Evolutionary conservation across 495 filamentous ascomycete genomes (phyloP).

Genomic region (Aspergillus heteromorphus): DNA sequence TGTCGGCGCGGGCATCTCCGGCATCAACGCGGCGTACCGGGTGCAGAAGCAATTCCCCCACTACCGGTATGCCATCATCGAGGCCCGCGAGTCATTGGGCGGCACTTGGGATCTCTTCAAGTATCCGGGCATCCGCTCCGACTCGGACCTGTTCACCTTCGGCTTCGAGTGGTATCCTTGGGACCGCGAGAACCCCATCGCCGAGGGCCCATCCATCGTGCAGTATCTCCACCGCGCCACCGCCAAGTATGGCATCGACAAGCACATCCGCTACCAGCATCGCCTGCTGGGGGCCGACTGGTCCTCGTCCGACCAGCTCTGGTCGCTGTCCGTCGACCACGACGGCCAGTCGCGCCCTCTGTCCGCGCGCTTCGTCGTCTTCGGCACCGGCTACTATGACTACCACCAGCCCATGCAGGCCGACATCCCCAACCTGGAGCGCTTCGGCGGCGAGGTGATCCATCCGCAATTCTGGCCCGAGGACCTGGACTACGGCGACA

Average conservation of each 20-base stretch:
- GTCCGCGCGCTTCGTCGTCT: constrained; percentile 52
- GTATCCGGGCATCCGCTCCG: constrained; percentile 65
- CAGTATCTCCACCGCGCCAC: constrained; percentile 60
- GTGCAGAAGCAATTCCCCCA: constrained; percentile 54
- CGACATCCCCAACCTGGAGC: constrained; percentile 36
- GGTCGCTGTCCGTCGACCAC: constrained; percentile 53
- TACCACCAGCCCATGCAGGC: constrained; percentile 53
- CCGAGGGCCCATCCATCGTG: constrained; percentile 52
- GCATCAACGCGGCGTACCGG: constrained; percentile 69
- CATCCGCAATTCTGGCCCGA: constrained; percentile 54
- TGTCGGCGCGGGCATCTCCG: constrained; percentile 69
- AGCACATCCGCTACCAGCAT: constrained; percentile 56
- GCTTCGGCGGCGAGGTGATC: constrained; percentile 40
- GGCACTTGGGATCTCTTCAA: constrained; percentile 72
- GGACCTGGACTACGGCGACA: constrained; percentile 42
- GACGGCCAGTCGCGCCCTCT: constrained; percentile 42
- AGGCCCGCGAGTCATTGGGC: constrained; percentile 54
- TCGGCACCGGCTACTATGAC: constrained; percentile 62
- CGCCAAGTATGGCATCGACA: constrained; percentile 53
- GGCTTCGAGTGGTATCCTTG: constrained; percentile 67
- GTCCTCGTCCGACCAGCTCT: constrained; percentile 53
- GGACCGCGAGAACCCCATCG: constrained; percentile 54
- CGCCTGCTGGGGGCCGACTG: constrained; percentile 52
- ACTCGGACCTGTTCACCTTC: constrained; percentile 63
- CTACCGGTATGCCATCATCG: constrained; percentile 55